These are phyloP conservation scores for Yamadazyma conglobata DNA, from an alignment of 1,139 yeast genomes.

Conservation along the genomic window DNA sequence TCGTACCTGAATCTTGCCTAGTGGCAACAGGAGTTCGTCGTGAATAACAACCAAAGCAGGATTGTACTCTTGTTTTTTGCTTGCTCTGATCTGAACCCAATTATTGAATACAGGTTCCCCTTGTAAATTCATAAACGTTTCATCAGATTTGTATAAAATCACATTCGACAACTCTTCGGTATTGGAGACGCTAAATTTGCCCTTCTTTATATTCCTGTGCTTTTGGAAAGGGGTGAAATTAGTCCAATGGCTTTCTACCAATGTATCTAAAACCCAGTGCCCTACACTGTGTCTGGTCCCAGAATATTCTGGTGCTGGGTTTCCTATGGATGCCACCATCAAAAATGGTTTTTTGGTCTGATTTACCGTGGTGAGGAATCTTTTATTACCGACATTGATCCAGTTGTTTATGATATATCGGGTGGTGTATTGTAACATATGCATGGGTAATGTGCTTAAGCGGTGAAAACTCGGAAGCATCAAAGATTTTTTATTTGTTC, in stretches of 20 bases:
- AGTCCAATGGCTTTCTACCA: constrained; percentile 26
- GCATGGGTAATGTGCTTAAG: too few species aligned
- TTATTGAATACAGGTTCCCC: constrained; percentile 53
- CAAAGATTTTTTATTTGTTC: too few species aligned
- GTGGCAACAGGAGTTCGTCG: constrained; percentile 66
- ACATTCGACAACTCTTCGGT: constrained; percentile 19
- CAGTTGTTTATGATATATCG: constrained; percentile 4
- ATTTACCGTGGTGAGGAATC: neutral
- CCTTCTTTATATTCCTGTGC: constrained; percentile 19
- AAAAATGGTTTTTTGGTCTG: constrained; percentile 24
- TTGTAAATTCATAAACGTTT: constrained; percentile 62
- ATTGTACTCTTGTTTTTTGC: constrained; percentile 15
- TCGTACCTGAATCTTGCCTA: constrained; percentile 63
- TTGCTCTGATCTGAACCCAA: constrained; percentile 34
- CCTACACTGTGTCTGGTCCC: constrained; percentile 81
- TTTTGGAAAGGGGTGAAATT: constrained; percentile 17
- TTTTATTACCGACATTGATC: neutral
- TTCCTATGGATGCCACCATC: constrained; percentile 66
- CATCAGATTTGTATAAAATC: constrained; percentile 41
- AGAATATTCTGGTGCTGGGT: constrained; percentile 62
- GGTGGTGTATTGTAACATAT: constrained; percentile 8
- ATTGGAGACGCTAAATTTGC: constrained; percentile 21
- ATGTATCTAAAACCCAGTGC: constrained; percentile 45
- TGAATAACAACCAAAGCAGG: constrained; percentile 58
- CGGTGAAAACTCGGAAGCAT: too few species aligned